Evolutionary conservation across 805 yeast genomes (phyloP).

Genomic region (Teunomyces lycoperdinae): DNA sequence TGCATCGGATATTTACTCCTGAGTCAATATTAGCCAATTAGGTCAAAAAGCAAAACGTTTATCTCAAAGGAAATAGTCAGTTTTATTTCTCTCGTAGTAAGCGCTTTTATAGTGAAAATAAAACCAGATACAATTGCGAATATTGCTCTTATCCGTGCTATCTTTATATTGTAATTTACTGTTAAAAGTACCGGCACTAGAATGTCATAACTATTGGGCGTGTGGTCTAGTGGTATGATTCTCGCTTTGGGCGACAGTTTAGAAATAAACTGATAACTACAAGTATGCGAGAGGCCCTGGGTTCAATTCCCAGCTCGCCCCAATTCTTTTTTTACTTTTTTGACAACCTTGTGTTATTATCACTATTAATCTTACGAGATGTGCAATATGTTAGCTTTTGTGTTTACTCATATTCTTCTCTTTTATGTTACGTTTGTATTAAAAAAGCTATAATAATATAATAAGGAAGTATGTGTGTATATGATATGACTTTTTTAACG

Average conservation of each 20-base stretch:
- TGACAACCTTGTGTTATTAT: background rate
- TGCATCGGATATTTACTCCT: background rate
- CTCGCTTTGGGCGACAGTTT: constrained; percentile 26
- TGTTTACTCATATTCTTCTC: background rate
- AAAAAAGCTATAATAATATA: constrained; percentile 6
- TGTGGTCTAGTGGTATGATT: constrained; percentile 34
- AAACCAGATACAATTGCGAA: too few relatives aligned
- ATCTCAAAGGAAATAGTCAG: background rate
- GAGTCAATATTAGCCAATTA: background rate
- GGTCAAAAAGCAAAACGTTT: background rate
- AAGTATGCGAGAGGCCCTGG: constrained; percentile 59
- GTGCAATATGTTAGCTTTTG: background rate
- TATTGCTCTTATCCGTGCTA: too few relatives aligned
- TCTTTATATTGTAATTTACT: background rate
- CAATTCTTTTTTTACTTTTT: constrained; percentile 11
- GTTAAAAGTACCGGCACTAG: background rate
- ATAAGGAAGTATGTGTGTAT: constrained; percentile 11
- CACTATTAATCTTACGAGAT: background rate
- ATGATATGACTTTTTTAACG: constrained; percentile 58
- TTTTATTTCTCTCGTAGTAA: too few relatives aligned
- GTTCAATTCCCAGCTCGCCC: constrained; percentile 57
- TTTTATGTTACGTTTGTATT: constrained; percentile 8
- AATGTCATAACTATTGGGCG: constrained; percentile 11
- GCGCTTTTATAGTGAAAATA: background rate
- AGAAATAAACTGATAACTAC: constrained; percentile 4